Conservation (phyloP, 441 rosid genomes). For the Euphorbia corollata region DNA sequence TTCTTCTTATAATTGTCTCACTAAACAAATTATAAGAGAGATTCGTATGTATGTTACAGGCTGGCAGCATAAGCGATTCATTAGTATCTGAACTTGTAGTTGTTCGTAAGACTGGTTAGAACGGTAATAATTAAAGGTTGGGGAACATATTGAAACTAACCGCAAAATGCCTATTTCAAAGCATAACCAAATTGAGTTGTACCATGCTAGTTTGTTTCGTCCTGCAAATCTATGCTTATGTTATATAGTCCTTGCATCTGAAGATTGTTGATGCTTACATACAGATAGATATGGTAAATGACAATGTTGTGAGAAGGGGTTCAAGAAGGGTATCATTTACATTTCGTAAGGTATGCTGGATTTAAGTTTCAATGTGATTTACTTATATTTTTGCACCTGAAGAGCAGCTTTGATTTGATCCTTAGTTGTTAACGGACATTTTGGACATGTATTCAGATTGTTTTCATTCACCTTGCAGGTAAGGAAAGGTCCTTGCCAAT, state of each 20-base stretch:
- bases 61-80: too few relatives aligned
- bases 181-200: too few relatives aligned
- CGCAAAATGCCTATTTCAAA: too few relatives aligned
- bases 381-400: not conserved
- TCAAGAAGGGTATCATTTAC: slow-evolving; percentile 85
- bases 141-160: too few relatives aligned
- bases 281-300: slow-evolving; percentile 80
- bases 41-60: too few relatives aligned
- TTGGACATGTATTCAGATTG: too few relatives aligned
- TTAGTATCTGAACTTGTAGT: too few relatives aligned
- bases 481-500: slow-evolving; percentile 57
- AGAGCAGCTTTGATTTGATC: not conserved
- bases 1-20: not conserved
- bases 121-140: too few relatives aligned
- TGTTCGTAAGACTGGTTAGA: too few relatives aligned
- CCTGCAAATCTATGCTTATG: not conserved
- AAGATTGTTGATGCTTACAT: slow-evolving; percentile 15
- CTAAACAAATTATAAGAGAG: too few relatives aligned
- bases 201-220: too few relatives aligned
- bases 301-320: slow-evolving; percentile 52
- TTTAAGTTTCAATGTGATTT: not conserved
- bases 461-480: slow-evolving; percentile 43
- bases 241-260: slow-evolving; percentile 4
- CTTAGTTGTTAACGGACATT: too few relatives aligned
- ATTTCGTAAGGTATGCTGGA: slow-evolving; percentile 58